Evolutionary conservation across 495 filamentous ascomycete species (phyloP), one percentile per base, ranked within the genome.

Genomic region (Penicillium canescens): DNA sequence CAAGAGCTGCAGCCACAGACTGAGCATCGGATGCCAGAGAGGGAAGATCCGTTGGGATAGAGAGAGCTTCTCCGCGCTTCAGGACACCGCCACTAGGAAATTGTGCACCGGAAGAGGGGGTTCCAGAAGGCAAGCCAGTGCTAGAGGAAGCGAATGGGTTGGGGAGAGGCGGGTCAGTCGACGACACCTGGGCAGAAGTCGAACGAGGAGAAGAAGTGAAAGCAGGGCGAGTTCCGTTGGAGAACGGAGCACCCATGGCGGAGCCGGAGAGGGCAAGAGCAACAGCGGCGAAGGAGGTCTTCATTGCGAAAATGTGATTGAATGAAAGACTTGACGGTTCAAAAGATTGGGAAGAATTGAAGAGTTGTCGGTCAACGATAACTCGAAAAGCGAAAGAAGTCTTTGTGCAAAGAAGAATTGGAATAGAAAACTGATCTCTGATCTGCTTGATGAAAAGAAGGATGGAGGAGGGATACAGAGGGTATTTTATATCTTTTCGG

Each of bases 161-260:
- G 4, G 52, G 56, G 0, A 51, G 36, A 41, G 56, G 14, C 16
- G 26, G 24, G n/a, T 44, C 42, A 10, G 28, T 55, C 11, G 51
- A 43, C 11, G 51, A 43, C 16, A 33, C 7, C 34, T 38, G 54
- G 10, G 51, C 46, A 13, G 55, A 52, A 40, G 33, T 49, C 39
- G 38, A 28, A 10, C 42, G 13, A 6, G 40, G 43, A 26, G 51
- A 52, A 21, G 46, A 21, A 10, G 42, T 38, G 20, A 45, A 45
- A 10, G 18, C 50, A 28, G 20, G 11, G 23, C 40, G 50, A 14
- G 54, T 55, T 35, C 61, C 47, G 20, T 45, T 60, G 23, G 50
- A 47, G 56, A 61, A 56, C 12, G 61, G 61, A 10, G 37, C 43
- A 33, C 39, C 61, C 20, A 61, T 34, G 37, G 55, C 58, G 38